Percentiles rank a stretch among this genome's conserved stretches.
These are phyloP conservation scores for Cladobotryum protrusum DNA, from an alignment of 2,329 filamentous ascomycete species.

Conservation along the genomic window DNA sequence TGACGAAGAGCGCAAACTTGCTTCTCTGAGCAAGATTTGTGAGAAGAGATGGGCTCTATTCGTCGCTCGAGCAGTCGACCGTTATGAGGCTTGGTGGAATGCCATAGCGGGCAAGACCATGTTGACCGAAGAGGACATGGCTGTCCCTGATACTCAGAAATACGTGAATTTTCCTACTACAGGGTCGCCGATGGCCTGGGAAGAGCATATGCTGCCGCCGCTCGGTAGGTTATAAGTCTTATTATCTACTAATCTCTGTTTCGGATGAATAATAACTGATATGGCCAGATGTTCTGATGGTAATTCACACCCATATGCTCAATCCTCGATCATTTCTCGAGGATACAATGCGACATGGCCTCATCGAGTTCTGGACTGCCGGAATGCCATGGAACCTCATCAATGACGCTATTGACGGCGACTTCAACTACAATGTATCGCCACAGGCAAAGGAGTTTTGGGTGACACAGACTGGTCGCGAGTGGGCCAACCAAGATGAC, in stretches of 20 bases:
- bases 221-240: conserved; percentile 39
- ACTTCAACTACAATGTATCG: conserved; percentile 50
- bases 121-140: conserved; percentile 34
- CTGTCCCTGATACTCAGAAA: conserved; percentile 10
- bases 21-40: conserved; percentile 44
- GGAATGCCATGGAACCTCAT: conserved; percentile 62
- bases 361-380: conserved; percentile 51
- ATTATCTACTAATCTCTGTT: too few relatives aligned
- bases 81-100: conserved; percentile 63
- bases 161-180: conserved; percentile 29
- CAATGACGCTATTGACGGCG: conserved; percentile 50
- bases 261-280: too few relatives aligned
- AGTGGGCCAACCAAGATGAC: conserved; percentile 57
- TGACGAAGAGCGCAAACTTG: conserved; percentile 23
- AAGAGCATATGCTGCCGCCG: conserved; percentile 45
- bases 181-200: conserved; percentile 26
- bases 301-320: conserved; percentile 74
- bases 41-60: conserved; percentile 72
- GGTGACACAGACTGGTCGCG: conserved; percentile 37
- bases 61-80: conserved; percentile 59
- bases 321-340: conserved; percentile 71
- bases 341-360: conserved; percentile 57
- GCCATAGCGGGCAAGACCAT: conserved; percentile 22
- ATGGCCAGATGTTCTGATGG: conserved; percentile 62
- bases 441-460: conserved; percentile 41